Evolutionary conservation across 2,329 filamentous ascomycete genomes (phyloP), one percentile per base, ranked within the genome.

Genomic region (Colletotrichum eremochloae): DNA sequence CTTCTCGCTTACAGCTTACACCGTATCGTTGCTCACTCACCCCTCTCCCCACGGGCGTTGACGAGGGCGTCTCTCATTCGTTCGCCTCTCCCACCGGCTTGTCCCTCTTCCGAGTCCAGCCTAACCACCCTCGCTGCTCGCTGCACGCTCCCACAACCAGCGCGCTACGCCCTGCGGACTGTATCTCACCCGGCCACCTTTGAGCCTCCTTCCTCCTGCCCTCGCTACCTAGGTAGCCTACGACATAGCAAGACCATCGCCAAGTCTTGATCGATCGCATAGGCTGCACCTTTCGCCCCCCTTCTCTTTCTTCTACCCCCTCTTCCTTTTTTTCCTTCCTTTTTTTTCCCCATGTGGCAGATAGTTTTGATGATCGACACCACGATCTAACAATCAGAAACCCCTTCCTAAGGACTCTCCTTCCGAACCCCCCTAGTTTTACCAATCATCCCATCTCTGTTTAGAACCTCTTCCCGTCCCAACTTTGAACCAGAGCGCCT

Each of bases 121-220:
- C 38, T 64, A 58, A 55, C 65, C 64, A 58, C 31, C 31, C 40
- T 42, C 40, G 42, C 58, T n/a, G 38, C 40, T 42, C 40, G 42
- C 58, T n/a, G 67, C 50, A 42, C 24, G 40, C 56, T 56, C 64
- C 38, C 68, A 71, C 68, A 29, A 11, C 65, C 57, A 68, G 42
- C 58, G 52, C 68, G 44, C 68, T 55, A 71, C 58, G 58, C 58
- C 68, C 65, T 58, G 44, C 68, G 44, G 68, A 31, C 31, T 36
- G 29, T 58, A 63, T 40, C 64, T 60, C 29, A 53, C 44, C 58
- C 69, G 53, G 60, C 50, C 31, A 11, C 11, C 14, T 58, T 52
- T 53, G 44, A 65, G 65, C 38, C 69, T 72, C 46, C 58, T 50
- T 68, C 53, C 53, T 42, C 40, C 40, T 12, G 40, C 3, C 57